Percentiles rank a stretch among this genome's conserved stretches.
Conservation (phyloP, 139 green algal species). For the Asterochloris sp. region DNA sequence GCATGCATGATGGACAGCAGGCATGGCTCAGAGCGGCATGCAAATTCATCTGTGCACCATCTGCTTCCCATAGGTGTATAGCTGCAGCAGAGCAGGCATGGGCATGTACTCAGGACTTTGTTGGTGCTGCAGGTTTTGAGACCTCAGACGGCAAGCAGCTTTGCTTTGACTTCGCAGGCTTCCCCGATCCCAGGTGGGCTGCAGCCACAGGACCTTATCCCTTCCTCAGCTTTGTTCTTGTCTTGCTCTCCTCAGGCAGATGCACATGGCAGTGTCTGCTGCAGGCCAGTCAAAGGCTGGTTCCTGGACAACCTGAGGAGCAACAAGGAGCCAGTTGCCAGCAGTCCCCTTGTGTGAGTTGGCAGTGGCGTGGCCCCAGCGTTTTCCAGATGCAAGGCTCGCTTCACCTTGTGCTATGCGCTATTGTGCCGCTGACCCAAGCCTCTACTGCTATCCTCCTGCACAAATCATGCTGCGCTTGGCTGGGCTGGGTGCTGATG, state of each 20-base stretch:
- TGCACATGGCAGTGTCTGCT: too few relatives aligned
- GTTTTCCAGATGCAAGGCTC: neutral
- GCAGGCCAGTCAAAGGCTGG: constrained; percentile 10
- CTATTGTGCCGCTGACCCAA: too few relatives aligned
- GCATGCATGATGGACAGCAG: too few relatives aligned
- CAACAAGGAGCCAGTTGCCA: neutral
- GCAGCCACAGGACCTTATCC: too few relatives aligned
- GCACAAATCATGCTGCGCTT: too few relatives aligned
- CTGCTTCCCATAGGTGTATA: neutral
- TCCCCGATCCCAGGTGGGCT: neutral
- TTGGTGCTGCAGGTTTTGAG: constrained; percentile 13
- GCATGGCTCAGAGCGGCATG: neutral
- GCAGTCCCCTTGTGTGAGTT: constrained; percentile 1
- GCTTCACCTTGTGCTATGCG: too few relatives aligned
- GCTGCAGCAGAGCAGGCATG: neutral
- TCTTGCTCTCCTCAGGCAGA: too few relatives aligned
- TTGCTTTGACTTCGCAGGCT: constrained; percentile 20
- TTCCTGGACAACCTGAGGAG: constrained; percentile 24
- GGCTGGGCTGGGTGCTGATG: neutral
- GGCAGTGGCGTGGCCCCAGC: neutral
- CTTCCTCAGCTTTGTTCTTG: too few relatives aligned
- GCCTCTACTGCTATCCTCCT: too few relatives aligned
- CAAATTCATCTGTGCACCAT: too few relatives aligned
- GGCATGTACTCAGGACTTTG: neutral
- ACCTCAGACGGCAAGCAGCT: constrained; percentile 23